These are phyloP conservation scores for Suillus subalutaceus DNA, from an alignment of 768 basidiomycete species.

Conservation along the genomic window DNA sequence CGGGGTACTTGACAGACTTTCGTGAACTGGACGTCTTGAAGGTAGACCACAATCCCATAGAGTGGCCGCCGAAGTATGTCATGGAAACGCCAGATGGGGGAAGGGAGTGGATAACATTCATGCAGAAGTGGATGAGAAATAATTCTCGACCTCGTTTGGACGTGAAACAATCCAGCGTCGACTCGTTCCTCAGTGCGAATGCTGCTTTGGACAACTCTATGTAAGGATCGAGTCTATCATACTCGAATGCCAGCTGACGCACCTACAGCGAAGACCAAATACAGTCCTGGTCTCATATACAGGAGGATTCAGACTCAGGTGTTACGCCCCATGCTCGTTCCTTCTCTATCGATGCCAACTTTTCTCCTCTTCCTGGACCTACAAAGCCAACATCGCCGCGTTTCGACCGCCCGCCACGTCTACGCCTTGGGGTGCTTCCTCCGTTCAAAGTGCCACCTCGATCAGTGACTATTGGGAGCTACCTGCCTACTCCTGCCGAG, in stretches of 20 bases:
- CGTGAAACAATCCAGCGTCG: slow-evolving; percentile 43
- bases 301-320: slow-evolving; percentile 39
- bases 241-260: slow-evolving; percentile 11
- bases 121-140: slow-evolving; percentile 78
- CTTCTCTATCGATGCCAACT: slow-evolving; percentile 63
- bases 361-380: slow-evolving; percentile 42
- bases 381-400: slow-evolving; percentile 30
- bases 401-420: slow-evolving; percentile 47
- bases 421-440: slow-evolving; percentile 50
- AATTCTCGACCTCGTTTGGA: slow-evolving; percentile 40
- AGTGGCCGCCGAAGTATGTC: slow-evolving; percentile 81
- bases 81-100: slow-evolving; percentile 54
- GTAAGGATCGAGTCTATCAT: slow-evolving; percentile 18
- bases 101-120: slow-evolving; percentile 68
- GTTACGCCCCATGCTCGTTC: slow-evolving; percentile 57
- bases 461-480: slow-evolving; percentile 54
- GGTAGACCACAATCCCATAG: slow-evolving; percentile 88
- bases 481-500: slow-evolving; percentile 60
- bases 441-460: slow-evolving; percentile 47
- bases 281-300: slow-evolving; percentile 49
- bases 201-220: slow-evolving; percentile 36
- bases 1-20: slow-evolving; percentile 78
- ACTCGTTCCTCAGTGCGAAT: slow-evolving; percentile 52
- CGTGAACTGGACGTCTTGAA: slow-evolving; percentile 75
- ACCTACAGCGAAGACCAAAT: slow-evolving; percentile 40